Evolutionary conservation across 2,329 filamentous ascomycete species (phyloP), one percentile per base, ranked within the genome.

Genomic region (Monilinia vaccinii-corymbosi): DNA sequence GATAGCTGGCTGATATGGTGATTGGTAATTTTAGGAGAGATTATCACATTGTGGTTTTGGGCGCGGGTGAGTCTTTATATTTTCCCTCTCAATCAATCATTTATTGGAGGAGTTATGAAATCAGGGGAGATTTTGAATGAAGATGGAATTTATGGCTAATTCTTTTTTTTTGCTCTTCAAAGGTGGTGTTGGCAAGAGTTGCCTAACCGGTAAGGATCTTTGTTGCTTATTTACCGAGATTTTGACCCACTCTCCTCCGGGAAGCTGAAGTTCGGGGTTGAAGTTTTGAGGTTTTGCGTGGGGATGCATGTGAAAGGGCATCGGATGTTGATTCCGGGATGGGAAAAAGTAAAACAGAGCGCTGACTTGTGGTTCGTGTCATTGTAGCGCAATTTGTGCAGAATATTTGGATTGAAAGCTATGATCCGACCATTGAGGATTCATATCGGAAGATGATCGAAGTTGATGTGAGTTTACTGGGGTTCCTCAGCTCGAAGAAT

Each of bases 171-270:
- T 62, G 70, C 70, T 69, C 71, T 56, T 52, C 40, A 53, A 59
- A 85, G 84, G 86, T 73, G 86, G 86, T 70, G 86, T 89, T 67
- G 86, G 86, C 62, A 89, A 89, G 73, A 88, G 85, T 72, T 89
- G 86, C 77, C 77, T 89, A 66, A 89, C 86, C 71, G 85, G 85
- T 88, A 80, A 71, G 74, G 67, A 62, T 56, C 25, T 50, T 50
- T 45, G 34, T 21, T 25, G 28, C 25, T 40, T 32, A 45, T 42
- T 59, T 53, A 18, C 57, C 57, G 48, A 59, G 21, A 53, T 31
- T 53, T 48, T 52, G 53, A 62, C 48, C 57, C 34, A 31, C 60
- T 48, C 16, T 32, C 51, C 36, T 57, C 40, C 50, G 42, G 56
- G 28, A 21, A 21, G 47, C 45, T 36, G 32, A 31, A 31, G 48